A percentile compares a stretch with the other conserved stretches of the same genome.
Conservation (phyloP, 768 basidiomycete genomes). For the Psilocybe cyanescens region DNA sequence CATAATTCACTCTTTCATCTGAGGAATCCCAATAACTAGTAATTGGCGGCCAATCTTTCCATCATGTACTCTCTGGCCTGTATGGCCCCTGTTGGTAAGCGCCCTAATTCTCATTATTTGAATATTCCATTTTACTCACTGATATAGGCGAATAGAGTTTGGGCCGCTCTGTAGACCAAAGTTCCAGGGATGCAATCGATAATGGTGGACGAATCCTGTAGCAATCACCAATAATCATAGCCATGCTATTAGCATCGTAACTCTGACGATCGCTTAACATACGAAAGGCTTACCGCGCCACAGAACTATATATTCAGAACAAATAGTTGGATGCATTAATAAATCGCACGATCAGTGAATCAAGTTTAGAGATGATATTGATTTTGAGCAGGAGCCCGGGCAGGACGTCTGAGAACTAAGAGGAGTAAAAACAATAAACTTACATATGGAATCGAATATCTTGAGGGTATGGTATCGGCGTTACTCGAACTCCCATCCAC, state of each 20-base stretch:
- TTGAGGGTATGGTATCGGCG: slow-evolving; percentile 42
- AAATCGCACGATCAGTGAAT: no score
- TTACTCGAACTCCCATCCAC: slow-evolving; percentile 21
- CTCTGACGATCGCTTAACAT: neutral
- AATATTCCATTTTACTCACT: slow-evolving; percentile 24
- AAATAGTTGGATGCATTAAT: no score
- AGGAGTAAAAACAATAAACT: slow-evolving; percentile 18
- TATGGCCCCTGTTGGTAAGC: neutral
- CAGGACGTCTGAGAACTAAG: neutral
- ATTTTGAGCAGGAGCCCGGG: neutral
- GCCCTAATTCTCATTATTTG: neutral
- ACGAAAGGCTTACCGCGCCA: slow-evolving; percentile 30
- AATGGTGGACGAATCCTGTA: slow-evolving; percentile 41
- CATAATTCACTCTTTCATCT: no score
- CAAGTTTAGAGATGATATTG: no score
- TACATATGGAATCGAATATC: slow-evolving; percentile 69
- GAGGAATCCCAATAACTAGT: slow-evolving; percentile 20
- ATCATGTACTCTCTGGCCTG: slow-evolving; percentile 41
- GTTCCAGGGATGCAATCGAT: slow-evolving; percentile 58
- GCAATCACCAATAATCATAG: slow-evolving; percentile 18
- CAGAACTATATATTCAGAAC: slow-evolving; percentile 28
- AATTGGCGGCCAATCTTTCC: slow-evolving; percentile 40
- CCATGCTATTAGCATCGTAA: neutral
- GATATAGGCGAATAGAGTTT: slow-evolving; percentile 55
- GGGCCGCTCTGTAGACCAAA: slow-evolving; percentile 46